Evolutionary conservation across 2,329 filamentous ascomycete genomes (phyloP), one percentile per base, ranked within the genome.

Genomic region (Thielaviopsis euricoi): DNA sequence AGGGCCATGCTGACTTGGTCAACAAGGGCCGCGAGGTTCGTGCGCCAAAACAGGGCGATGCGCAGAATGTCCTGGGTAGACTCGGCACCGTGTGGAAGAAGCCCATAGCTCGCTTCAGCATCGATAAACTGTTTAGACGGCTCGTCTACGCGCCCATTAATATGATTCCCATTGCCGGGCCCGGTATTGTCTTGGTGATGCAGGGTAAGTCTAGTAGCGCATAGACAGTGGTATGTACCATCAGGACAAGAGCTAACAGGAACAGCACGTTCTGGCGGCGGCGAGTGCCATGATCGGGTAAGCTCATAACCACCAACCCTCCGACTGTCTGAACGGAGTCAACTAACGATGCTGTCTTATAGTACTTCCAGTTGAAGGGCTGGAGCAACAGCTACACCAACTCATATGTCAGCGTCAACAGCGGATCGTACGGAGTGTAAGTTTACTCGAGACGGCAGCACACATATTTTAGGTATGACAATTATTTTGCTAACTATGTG

Each of bases 321-420:
- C 19, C 53, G 40, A 25, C 40, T 33, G 10, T 13, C 10, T 19
- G 2, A n/a, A 43, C 52, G 46, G 19, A 29, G 23, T 55, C 26
- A 54, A 48, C 19, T 81, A 48, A 72, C 72, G 75, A 43, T 77
- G 81, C 17, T 17, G n/a, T 15, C 66, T 67, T 69, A 3, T 69
- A 93, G 71, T 96, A 95, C 71, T 96, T 95, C 69, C 87, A 95
- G 73, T 76, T 97, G 61, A 97, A 96, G 73, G 80, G 81, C 53
- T 95, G 89, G 88, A 80, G 79, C 50, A 71, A 75, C 26, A 73
- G 73, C 12, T 79, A 88, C 69, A 79, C 75, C 65, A 76, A 81
- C 52, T 76, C 82, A 53, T 94, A 85, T 76, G 73, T 95, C 22
- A 74, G 82, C 63, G 74, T 80, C 65, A 80, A 89, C 63, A 76